A percentile compares a stretch with the other conserved stretches of the same genome.
phyloP scores from a whole-genome alignment of 2,329 filamentous ascomycete species.

The Westerdykella aurantiaca region DNA sequence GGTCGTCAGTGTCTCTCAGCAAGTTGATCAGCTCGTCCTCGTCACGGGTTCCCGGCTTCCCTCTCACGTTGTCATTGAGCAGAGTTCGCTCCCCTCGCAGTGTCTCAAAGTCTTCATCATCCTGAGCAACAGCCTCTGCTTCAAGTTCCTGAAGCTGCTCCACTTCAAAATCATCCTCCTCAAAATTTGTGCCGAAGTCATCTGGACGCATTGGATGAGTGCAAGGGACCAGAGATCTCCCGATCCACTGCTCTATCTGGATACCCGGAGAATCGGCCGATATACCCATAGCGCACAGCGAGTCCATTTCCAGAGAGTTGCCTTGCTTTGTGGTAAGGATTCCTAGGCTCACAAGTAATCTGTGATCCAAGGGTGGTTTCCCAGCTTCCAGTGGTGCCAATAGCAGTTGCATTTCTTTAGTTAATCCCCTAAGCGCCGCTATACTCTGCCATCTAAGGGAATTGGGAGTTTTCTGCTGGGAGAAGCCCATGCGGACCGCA shows the following conservation, averaged over 20 bases:
- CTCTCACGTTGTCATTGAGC: slow-evolving; percentile 40
- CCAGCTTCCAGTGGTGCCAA: slow-evolving; percentile 18
- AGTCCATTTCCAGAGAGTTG: slow-evolving; percentile 52
- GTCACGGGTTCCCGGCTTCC: slow-evolving; percentile 24
- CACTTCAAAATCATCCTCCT: slow-evolving; percentile 57
- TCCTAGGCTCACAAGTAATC: slow-evolving; percentile 49
- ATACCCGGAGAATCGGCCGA: slow-evolving; percentile 24
- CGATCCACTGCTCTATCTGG: slow-evolving; percentile 53
- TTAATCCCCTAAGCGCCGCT: slow-evolving; percentile 38
- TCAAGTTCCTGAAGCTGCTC: slow-evolving; percentile 58
- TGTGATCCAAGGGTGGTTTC: slow-evolving; percentile 43
- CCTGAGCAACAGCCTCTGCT: slow-evolving; percentile 49
- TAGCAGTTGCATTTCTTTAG: slow-evolving; percentile 15
- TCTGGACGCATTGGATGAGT: slow-evolving; percentile 43
- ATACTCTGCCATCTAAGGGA: slow-evolving; percentile 38
- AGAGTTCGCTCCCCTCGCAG: slow-evolving; percentile 27
- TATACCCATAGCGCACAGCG: slow-evolving; percentile 40
- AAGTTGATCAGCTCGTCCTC: slow-evolving; percentile 31
- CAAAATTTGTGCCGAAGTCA: slow-evolving; percentile 49
- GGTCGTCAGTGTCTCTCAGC: slow-evolving; percentile 38
- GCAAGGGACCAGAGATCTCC: slow-evolving; percentile 46
- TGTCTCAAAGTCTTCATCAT: slow-evolving; percentile 46
- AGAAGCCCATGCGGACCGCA: slow-evolving; percentile 46
- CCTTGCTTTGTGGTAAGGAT: slow-evolving; percentile 60
- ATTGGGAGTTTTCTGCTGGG: slow-evolving; percentile 26